phyloP scores from a whole-genome alignment of 352 stramenopile genomes.

The Pythium apleroticum region DNA sequence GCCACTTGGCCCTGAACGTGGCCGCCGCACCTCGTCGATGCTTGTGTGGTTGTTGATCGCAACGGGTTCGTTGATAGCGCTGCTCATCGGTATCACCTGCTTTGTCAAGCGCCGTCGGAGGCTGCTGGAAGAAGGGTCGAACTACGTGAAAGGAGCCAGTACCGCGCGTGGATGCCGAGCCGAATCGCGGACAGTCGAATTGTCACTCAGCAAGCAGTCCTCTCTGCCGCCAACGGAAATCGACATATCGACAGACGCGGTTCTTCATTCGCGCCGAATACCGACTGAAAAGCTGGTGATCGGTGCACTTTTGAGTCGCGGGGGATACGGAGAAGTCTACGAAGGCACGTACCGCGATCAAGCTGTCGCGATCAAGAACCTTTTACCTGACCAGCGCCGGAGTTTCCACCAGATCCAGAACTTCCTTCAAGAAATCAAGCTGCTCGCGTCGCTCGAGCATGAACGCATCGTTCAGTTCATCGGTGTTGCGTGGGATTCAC shows the following conservation, averaged over 20 bases:
- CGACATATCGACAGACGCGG: not conserved
- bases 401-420: constrained; percentile 52
- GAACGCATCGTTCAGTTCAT: constrained; percentile 66
- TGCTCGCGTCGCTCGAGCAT: constrained; percentile 60
- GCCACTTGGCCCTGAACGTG: not conserved
- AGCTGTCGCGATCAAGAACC: constrained; percentile 56
- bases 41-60: not conserved
- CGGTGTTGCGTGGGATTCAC: constrained; percentile 56
- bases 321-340: constrained; percentile 57
- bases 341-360: constrained; percentile 44
- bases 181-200: not conserved
- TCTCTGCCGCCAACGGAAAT: not conserved
- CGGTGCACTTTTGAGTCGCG: constrained; percentile 3
- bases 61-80: not conserved
- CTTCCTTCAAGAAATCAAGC: constrained; percentile 53
- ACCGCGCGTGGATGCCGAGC: not conserved
- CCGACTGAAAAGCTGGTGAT: not conserved
- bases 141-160: not conserved
- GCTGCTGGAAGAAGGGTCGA: not conserved
- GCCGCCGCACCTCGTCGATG: not conserved
- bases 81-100: not conserved
- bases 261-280: not conserved
- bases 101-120: not conserved
- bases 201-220: not conserved
- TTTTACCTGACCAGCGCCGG: constrained; percentile 47